Conservation (phyloP, 2,329 filamentous ascomycete species). For the Fusarium brevicatenulatum region DNA sequence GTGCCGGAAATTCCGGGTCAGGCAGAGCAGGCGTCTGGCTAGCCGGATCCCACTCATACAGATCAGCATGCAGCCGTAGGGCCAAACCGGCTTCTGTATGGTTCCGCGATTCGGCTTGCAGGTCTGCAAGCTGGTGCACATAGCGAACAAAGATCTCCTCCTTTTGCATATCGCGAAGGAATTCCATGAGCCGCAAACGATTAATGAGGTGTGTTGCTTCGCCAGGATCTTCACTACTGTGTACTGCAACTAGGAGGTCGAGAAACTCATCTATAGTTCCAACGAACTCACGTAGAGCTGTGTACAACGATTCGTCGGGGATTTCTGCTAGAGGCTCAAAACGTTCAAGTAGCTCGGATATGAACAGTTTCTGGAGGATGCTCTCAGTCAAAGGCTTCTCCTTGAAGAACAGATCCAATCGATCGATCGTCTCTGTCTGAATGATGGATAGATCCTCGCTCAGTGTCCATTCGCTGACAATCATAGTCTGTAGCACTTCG, state of each 20-base stretch:
- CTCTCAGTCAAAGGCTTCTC: conserved; percentile 87
- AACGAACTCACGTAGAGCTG: conserved; percentile 81
- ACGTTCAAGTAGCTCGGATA: conserved; percentile 82
- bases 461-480: conserved; percentile 96
- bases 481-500: conserved; percentile 96
- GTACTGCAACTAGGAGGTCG: conserved; percentile 89
- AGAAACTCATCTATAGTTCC: conserved; percentile 89
- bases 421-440: conserved; percentile 96
- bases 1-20: conserved; percentile 82
- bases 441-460: conserved; percentile 92
- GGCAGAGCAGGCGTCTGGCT: conserved; percentile 71
- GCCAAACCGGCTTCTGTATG: conserved; percentile 89
- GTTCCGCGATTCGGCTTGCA: conserved; percentile 81
- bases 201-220: conserved; percentile 89
- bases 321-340: conserved; percentile 77
- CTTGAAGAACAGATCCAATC: conserved; percentile 89
- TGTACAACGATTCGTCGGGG: conserved; percentile 77
- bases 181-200: conserved; percentile 91
- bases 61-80: conserved; percentile 87
- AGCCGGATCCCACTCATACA: conserved; percentile 89
- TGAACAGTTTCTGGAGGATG: conserved; percentile 91
- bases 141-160: conserved; percentile 97
- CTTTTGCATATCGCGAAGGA: conserved; percentile 94
- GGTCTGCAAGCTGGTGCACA: conserved; percentile 86
- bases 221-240: conserved; percentile 76